Conservation (phyloP, 495 filamentous ascomycete genomes). For the Trichoderma gamsii region DNA sequence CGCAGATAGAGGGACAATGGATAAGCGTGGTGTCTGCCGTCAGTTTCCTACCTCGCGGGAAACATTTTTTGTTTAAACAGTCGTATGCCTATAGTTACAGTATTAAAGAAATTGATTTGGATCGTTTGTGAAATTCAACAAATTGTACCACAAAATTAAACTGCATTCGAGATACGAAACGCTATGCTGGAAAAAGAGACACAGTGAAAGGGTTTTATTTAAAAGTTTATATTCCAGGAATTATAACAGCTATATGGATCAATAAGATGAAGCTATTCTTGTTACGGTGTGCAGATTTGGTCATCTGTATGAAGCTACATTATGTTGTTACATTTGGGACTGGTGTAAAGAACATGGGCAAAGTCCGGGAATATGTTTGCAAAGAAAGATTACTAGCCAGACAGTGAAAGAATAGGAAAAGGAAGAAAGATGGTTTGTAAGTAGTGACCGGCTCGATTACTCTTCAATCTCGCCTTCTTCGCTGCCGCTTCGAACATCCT, state of each 20-base stretch:
- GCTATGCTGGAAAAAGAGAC: not conserved
- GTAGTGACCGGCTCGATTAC: constrained; percentile 36
- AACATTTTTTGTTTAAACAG: not conserved
- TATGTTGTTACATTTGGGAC: not conserved
- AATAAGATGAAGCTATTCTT: constrained; percentile 2
- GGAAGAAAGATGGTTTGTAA: too few relatives aligned
- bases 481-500: constrained; percentile 67
- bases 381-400: constrained; percentile 7
- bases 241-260: not conserved
- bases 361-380: not conserved
- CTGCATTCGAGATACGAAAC: not conserved
- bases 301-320: constrained; percentile 5
- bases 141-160: not conserved
- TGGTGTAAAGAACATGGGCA: not conserved
- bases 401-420: not conserved
- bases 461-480: constrained; percentile 99
- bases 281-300: not conserved
- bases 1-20: constrained; percentile 45
- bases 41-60: constrained; percentile 20
- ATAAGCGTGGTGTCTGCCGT: constrained; percentile 39
- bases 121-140: not conserved
- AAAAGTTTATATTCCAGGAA: not conserved
- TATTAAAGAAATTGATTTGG: constrained; percentile 13
- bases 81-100: not conserved
- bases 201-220: not conserved